A percentile compares a stretch with the other conserved stretches of the same genome.
Conservation (phyloP, 192 early-diverging fungal genomes). For the Jimgerdemannia lactiflua region DNA sequence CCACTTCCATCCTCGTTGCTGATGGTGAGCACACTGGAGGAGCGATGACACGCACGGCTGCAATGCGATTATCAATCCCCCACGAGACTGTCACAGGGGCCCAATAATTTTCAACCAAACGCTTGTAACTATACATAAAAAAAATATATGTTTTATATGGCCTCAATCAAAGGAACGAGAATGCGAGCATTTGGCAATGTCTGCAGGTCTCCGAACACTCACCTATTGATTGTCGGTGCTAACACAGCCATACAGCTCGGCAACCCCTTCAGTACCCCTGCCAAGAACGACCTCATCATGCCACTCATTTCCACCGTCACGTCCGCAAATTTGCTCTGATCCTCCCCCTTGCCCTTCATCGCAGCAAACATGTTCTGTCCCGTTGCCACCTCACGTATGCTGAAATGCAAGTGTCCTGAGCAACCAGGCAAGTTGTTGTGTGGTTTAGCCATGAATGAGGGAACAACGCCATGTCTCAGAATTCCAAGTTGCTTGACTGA, state of each 20-base stretch:
- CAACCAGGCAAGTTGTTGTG: slow-evolving; percentile 69
- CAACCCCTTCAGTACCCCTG: slow-evolving; percentile 55
- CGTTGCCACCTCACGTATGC: slow-evolving; percentile 41
- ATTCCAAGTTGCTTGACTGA: slow-evolving; percentile 67
- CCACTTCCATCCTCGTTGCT: slow-evolving; percentile 72
- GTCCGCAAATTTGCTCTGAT: slow-evolving; percentile 14
- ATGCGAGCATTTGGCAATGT: not conserved
- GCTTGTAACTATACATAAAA: slow-evolving; percentile 58
- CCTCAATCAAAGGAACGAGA: not conserved
- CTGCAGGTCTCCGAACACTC: not conserved
- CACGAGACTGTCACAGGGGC: slow-evolving; percentile 80
- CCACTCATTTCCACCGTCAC: slow-evolving; percentile 43
- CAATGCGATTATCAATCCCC: slow-evolving; percentile 70
- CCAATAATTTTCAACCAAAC: slow-evolving; percentile 81
- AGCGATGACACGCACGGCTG: slow-evolving; percentile 71
- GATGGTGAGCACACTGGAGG: slow-evolving; percentile 65
- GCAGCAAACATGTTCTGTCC: slow-evolving; percentile 54
- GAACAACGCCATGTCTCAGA: slow-evolving; percentile 62
- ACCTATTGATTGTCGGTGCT: slow-evolving; percentile 78
- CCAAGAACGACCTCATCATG: slow-evolving; percentile 51
- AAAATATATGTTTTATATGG: not conserved
- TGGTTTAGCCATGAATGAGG: slow-evolving; percentile 88
- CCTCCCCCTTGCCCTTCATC: slow-evolving; percentile 2
- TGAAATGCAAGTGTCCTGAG: slow-evolving; percentile 80
- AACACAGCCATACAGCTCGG: slow-evolving; percentile 70